A percentile compares a stretch with the other conserved stretches of the same genome.
Evolutionary conservation across 352 stramenopile genomes (phyloP).

Genomic region (Phytopythium mirpurense): DNA sequence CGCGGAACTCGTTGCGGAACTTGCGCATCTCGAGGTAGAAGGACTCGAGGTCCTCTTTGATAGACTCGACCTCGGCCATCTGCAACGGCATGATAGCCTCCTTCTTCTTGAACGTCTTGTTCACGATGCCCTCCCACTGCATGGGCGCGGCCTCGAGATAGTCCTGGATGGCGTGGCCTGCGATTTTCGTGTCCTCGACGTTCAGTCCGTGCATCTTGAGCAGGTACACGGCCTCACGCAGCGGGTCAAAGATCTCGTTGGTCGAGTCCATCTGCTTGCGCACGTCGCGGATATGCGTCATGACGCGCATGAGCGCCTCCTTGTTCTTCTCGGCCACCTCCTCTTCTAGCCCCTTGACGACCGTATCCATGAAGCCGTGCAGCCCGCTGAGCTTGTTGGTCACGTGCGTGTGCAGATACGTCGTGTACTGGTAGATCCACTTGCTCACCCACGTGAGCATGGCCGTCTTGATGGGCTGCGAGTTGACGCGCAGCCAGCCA

Average conservation of each 20-base stretch:
- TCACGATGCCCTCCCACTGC: slow-evolving; percentile 97
- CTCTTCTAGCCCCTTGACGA: slow-evolving; percentile 88
- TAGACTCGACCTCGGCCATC: slow-evolving; percentile 93
- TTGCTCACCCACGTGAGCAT: slow-evolving; percentile 95
- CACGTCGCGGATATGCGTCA: slow-evolving; percentile 94
- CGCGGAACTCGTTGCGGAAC: slow-evolving; percentile 93
- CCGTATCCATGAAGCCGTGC: slow-evolving; percentile 92
- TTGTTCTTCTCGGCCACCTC: slow-evolving; percentile 92
- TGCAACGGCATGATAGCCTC: slow-evolving; percentile 97
- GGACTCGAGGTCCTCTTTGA: slow-evolving; percentile 92
- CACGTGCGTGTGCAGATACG: slow-evolving; percentile 91
- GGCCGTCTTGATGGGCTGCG: slow-evolving; percentile 95
- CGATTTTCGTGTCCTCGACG: slow-evolving; percentile 87
- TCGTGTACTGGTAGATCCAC: slow-evolving; percentile 96
- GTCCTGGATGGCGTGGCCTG: slow-evolving; percentile 73
- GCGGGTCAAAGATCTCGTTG: slow-evolving; percentile 92
- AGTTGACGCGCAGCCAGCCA: slow-evolving; percentile 97
- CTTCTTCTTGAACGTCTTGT: slow-evolving; percentile 98
- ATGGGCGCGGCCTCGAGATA: slow-evolving; percentile 95
- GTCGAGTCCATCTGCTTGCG: slow-evolving; percentile 91
- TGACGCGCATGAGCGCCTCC: slow-evolving; percentile 95
- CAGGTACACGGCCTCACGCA: slow-evolving; percentile 92
- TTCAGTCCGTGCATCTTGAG: slow-evolving; percentile 93
- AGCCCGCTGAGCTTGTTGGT: slow-evolving; percentile 84
- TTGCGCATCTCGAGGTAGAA: slow-evolving; percentile 94